phyloP scores from a whole-genome alignment of 2,329 filamentous ascomycete genomes.

The Exophiala lecanii-corni region DNA sequence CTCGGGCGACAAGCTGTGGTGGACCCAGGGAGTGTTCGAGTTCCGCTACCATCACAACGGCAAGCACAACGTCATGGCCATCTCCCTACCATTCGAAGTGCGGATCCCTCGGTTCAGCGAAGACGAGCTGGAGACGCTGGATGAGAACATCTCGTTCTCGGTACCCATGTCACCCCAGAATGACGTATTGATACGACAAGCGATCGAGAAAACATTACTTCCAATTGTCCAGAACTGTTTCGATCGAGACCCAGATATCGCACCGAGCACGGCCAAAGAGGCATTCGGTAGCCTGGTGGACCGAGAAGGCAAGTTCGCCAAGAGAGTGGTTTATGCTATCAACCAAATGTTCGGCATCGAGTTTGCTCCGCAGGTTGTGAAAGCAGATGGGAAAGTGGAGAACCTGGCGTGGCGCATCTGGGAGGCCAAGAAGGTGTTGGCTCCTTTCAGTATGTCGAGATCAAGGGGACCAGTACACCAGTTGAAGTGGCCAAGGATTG shows the following conservation, averaged over 20 bases:
- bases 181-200: conserved; percentile 58
- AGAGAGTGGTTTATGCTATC: conserved; percentile 87
- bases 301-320: conserved; percentile 81
- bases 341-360: conserved; percentile 96
- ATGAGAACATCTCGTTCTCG: conserved; percentile 17
- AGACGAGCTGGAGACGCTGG: conserved; percentile 55
- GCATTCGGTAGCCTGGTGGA: conserved; percentile 81
- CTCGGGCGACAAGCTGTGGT: conserved; percentile 90
- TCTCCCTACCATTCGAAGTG: conserved; percentile 90
- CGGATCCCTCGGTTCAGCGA: conserved; percentile 77
- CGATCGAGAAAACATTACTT: conserved; percentile 72
- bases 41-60: conserved; percentile 95
- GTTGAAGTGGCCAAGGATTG: conserved; percentile 8
- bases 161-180: conserved; percentile 36
- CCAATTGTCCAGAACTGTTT: conserved; percentile 88
- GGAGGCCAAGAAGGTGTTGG: conserved; percentile 90
- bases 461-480: conserved; percentile 62
- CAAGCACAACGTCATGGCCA: conserved; percentile 87
- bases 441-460: conserved; percentile 66
- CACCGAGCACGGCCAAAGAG: conserved; percentile 73
- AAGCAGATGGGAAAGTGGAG: conserved; percentile 82
- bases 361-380: conserved; percentile 86
- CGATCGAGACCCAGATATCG: conserved; percentile 85
- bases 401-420: conserved; percentile 93
- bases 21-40: conserved; percentile 93